These are phyloP conservation scores for Podospora pseudocomata DNA, from an alignment of 495 filamentous ascomycete species.

Conservation along the genomic window DNA sequence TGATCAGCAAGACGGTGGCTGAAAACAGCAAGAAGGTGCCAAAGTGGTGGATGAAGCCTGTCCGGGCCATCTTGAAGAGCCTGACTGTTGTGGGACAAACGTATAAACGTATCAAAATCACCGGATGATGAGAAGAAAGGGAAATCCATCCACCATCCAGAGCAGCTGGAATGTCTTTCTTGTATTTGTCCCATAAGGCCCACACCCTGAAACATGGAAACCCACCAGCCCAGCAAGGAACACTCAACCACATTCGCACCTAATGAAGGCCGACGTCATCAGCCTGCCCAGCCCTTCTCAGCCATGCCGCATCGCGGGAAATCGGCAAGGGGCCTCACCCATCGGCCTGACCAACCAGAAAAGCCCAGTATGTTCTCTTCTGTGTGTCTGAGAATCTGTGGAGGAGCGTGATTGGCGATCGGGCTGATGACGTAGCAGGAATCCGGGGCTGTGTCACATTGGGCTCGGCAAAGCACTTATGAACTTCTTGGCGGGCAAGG, in stretches of 20 bases:
- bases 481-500: not conserved
- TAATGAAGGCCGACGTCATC: not conserved
- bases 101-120: no score
- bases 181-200: not conserved
- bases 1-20: slow-evolving; percentile 52
- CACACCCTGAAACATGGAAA: not conserved
- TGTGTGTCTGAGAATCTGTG: not conserved
- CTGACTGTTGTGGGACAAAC: no score
- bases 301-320: not conserved
- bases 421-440: not conserved
- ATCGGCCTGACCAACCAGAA: not conserved
- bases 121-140: not conserved
- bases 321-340: not conserved
- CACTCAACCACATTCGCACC: not conserved
- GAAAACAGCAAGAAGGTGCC: slow-evolving; percentile 57
- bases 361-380: not conserved
- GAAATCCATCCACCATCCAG: not conserved
- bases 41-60: slow-evolving; percentile 54
- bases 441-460: slow-evolving; percentile 1
- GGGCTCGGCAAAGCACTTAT: slow-evolving; percentile 3
- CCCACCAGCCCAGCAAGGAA: not conserved
- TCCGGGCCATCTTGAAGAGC: slow-evolving; percentile 38
- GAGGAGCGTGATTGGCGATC: not conserved
- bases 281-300: not conserved
- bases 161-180: not conserved